A percentile compares a stretch with the other conserved stretches of the same genome.
These are phyloP conservation scores for Yamadazyma ubonensis DNA, from an alignment of 805 yeast species.

Conservation along the genomic window DNA sequence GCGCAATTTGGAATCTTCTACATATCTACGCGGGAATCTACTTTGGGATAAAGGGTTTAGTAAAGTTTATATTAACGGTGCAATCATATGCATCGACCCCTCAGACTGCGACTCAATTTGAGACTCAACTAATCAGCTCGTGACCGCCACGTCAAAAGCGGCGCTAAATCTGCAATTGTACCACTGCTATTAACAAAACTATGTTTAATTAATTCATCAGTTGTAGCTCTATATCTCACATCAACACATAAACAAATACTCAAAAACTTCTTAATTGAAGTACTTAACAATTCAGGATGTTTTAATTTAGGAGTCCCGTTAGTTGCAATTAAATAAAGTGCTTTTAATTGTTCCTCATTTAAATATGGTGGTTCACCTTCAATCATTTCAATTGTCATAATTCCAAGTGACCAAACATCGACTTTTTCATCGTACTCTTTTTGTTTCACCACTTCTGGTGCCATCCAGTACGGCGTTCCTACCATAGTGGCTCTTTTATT, in stretches of 20 bases:
- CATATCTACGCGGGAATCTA: no score
- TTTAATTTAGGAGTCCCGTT: constrained; percentile 79
- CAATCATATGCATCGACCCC: no score
- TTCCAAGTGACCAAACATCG: constrained; percentile 81
- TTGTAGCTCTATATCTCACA: constrained; percentile 84
- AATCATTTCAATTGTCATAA: constrained; percentile 85
- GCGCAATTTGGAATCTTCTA: no score
- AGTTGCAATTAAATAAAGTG: constrained; percentile 72
- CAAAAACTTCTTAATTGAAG: constrained; percentile 79
- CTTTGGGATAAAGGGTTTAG: not conserved
- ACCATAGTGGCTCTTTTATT: constrained; percentile 82
- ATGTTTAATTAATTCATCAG: constrained; percentile 83
- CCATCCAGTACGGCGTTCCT: constrained; percentile 91
- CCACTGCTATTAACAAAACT: constrained; percentile 62
- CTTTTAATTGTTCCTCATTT: constrained; percentile 76
- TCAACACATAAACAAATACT: constrained; percentile 93
- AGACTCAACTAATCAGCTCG: constrained; percentile 4
- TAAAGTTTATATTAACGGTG: not conserved
- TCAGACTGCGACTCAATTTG: no score
- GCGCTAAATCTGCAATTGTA: constrained; percentile 60
- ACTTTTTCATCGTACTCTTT: constrained; percentile 81
- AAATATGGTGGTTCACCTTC: constrained; percentile 84
- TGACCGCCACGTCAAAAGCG: constrained; percentile 38
- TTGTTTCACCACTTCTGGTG: constrained; percentile 80
- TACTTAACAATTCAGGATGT: constrained; percentile 64